A percentile compares a stretch with the other conserved stretches of the same genome.
These are phyloP conservation scores for Knoxdaviesia proteae DNA, from an alignment of 2,329 filamentous ascomycete genomes.

Conservation along the genomic window DNA sequence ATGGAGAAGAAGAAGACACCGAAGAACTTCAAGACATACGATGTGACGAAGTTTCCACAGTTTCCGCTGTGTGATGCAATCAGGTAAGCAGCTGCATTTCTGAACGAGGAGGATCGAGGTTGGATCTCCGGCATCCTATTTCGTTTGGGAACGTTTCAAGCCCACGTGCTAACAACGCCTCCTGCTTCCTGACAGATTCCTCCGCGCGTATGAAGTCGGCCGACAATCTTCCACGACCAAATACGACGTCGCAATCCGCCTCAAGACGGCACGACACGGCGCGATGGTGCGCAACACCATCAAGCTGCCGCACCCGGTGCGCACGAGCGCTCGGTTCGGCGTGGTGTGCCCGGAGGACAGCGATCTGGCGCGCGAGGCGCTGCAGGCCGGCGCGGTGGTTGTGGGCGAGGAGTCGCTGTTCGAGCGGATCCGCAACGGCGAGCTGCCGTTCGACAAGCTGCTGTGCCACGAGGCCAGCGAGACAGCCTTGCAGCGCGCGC, in stretches of 20 bases:
- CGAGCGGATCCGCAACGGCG: conserved; percentile 48
- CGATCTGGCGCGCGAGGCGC: conserved; percentile 51
- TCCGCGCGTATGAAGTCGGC: conserved; percentile 84
- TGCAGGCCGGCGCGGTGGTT: conserved; percentile 55
- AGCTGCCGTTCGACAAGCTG: conserved; percentile 72
- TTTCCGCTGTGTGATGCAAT: conserved; percentile 84
- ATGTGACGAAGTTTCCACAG: conserved; percentile 40
- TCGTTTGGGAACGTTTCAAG: background rate
- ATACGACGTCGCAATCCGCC: conserved; percentile 72
- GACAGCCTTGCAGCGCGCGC: conserved; percentile 60
- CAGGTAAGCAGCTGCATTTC: conserved; percentile 32
- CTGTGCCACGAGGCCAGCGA: conserved; percentile 69
- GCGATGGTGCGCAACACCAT: conserved; percentile 74
- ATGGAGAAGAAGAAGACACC: conserved; percentile 26
- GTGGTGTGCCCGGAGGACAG: conserved; percentile 79
- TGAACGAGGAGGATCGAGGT: background rate
- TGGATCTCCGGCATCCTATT: too few relatives aligned
- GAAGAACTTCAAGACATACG: conserved; percentile 46
- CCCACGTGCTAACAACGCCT: conserved; percentile 1
- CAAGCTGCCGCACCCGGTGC: conserved; percentile 72
- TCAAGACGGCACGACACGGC: conserved; percentile 69
- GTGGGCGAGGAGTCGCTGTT: conserved; percentile 80
- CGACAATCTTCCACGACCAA: conserved; percentile 51
- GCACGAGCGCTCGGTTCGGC: conserved; percentile 71
- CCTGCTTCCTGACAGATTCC: conserved; percentile 10